A percentile compares a stretch with the other conserved stretches of the same genome.
phyloP scores from a whole-genome alignment of 495 filamentous ascomycete species.

The Tricharina praecox region DNA sequence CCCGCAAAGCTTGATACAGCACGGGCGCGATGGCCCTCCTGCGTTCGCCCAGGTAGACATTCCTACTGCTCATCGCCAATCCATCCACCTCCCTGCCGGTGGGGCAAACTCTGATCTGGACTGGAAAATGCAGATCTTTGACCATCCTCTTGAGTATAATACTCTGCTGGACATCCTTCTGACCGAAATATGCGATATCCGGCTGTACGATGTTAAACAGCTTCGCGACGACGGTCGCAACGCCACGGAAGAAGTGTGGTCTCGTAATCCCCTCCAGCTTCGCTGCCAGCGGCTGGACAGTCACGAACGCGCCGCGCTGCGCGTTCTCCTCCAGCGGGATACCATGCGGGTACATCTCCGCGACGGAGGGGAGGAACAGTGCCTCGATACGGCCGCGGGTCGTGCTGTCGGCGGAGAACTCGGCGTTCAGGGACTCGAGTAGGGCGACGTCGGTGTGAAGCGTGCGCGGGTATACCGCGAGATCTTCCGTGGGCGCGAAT shows the following conservation, averaged over 20 bases:
- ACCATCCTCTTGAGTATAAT: conserved; percentile 78
- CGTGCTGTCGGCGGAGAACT: conserved; percentile 43
- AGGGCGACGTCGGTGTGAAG: conserved; percentile 58
- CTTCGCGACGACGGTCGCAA: conserved; percentile 95
- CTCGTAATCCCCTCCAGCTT: conserved; percentile 68
- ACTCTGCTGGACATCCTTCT: conserved; percentile 95
- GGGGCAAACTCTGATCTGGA: conserved; percentile 51
- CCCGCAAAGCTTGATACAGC: conserved; percentile 46
- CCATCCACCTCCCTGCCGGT: conserved; percentile 71
- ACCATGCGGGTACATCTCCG: conserved; percentile 70
- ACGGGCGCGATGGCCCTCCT: conserved; percentile 55
- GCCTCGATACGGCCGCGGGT: conserved; percentile 55
- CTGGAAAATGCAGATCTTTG: conserved; percentile 68
- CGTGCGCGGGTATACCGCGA: conserved; percentile 76
- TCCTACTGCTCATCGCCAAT: conserved; percentile 82
- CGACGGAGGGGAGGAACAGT: conserved; percentile 68
- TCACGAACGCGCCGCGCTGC: conserved; percentile 79
- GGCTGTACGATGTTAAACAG: conserved; percentile 82
- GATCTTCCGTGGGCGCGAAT: conserved; percentile 79
- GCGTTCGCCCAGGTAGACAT: conserved; percentile 73
- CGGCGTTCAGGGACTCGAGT: conserved; percentile 49
- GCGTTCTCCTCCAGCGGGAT: conserved; percentile 66
- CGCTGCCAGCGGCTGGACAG: conserved; percentile 63
- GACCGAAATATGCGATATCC: conserved; percentile 85
- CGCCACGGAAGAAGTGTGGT: conserved; percentile 92